Evolutionary conservation across 345 rosid species (phyloP).

Genomic region (Populus deltoides): DNA sequence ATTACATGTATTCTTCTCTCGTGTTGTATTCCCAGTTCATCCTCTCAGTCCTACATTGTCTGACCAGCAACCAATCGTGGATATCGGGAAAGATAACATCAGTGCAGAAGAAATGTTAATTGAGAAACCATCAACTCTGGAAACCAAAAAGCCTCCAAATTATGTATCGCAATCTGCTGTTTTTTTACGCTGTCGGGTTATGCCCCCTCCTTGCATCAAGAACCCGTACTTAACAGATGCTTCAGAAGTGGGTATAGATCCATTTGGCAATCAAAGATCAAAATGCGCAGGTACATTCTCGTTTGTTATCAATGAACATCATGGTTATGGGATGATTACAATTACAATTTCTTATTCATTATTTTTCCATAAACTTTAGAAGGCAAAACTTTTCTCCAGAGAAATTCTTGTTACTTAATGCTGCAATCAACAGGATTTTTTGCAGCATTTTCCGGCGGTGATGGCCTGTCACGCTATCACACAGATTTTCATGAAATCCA

Average conservation of each 20-base stretch:
- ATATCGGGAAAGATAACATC: slow-evolving; percentile 41
- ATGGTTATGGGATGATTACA: background rate
- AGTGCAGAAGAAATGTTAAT: slow-evolving; percentile 40
- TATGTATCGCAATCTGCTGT: slow-evolving; percentile 84
- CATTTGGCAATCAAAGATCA: slow-evolving; percentile 73
- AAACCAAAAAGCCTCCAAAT: slow-evolving; percentile 40
- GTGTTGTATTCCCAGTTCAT: slow-evolving; percentile 38
- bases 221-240: slow-evolving; percentile 71
- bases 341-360: background rate
- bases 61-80: slow-evolving; percentile 41
- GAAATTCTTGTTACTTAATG: slow-evolving; percentile 10
- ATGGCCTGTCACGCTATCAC: slow-evolving; percentile 89
- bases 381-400: background rate
- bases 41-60: slow-evolving; percentile 46
- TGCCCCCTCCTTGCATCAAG: slow-evolving; percentile 93
- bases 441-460: slow-evolving; percentile 54
- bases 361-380: background rate
- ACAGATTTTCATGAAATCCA: slow-evolving; percentile 93
- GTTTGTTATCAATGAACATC: background rate
- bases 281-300: slow-evolving; percentile 72
- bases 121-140: slow-evolving; percentile 33
- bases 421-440: slow-evolving; percentile 54
- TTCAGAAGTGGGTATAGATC: slow-evolving; percentile 55
- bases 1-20: slow-evolving; percentile 6
- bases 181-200: slow-evolving; percentile 75